phyloP scores from a whole-genome alignment of 2,329 filamentous ascomycete genomes.

The Pseudodiploospora longispora region DNA sequence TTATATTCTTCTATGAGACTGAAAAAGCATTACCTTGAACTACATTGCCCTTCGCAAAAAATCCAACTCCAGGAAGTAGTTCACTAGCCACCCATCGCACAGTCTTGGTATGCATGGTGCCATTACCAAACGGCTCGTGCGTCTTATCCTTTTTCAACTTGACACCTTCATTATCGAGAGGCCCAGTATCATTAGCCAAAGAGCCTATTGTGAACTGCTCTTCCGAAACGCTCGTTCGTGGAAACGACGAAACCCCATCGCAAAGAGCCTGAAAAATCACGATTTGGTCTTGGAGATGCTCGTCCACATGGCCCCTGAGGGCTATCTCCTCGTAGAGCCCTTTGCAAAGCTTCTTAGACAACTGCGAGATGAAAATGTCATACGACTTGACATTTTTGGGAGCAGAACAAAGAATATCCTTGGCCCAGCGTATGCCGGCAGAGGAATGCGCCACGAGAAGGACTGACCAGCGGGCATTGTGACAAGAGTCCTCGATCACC shows the following conservation, averaged over 20 bases:
- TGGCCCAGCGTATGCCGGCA: constrained; percentile 37
- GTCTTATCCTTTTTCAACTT: constrained; percentile 35
- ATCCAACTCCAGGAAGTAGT: constrained; percentile 39
- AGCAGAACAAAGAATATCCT: constrained; percentile 34
- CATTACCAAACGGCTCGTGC: constrained; percentile 45
- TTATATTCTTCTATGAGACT: not conserved
- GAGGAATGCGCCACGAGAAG: constrained; percentile 47
- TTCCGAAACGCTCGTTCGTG: constrained; percentile 14
- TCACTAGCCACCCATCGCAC: constrained; percentile 50
- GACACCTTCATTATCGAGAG: constrained; percentile 17
- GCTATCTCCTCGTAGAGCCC: constrained; percentile 38
- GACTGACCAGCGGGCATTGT: constrained; percentile 45
- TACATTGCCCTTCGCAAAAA: constrained; percentile 42
- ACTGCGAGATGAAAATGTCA: constrained; percentile 25
- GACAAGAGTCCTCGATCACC: constrained; percentile 41
- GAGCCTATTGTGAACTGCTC: constrained; percentile 6
- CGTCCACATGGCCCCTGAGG: constrained; percentile 41
- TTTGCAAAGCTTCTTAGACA: constrained; percentile 37
- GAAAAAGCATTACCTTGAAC: constrained; percentile 38
- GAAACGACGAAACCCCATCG: constrained; percentile 41
- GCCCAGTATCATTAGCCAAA: constrained; percentile 21
- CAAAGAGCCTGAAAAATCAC: constrained; percentile 52
- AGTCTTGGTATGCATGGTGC: constrained; percentile 49
- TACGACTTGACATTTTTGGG: constrained; percentile 31
- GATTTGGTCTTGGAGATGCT: constrained; percentile 53